These are phyloP conservation scores for Boletus sp. DNA, from an alignment of 1,284 basidiomycete species.

Conservation along the genomic window DNA sequence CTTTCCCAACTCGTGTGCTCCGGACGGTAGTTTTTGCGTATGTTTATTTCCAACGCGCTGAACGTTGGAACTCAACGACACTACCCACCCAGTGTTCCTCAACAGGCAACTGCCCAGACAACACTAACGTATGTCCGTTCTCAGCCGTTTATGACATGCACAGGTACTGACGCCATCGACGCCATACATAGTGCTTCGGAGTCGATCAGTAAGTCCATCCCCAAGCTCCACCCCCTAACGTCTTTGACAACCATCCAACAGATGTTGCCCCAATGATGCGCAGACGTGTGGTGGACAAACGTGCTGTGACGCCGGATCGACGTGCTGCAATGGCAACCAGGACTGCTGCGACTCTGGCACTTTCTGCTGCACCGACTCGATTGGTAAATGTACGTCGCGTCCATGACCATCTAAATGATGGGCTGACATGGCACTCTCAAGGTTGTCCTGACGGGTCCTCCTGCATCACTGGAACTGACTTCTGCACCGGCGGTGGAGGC, in stretches of 20 bases:
- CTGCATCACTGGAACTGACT: conserved; percentile 5
- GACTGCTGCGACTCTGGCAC: conserved; percentile 12
- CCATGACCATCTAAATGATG: not conserved
- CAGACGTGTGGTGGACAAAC: conserved; percentile 10
- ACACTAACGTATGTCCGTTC: conserved; percentile 16
- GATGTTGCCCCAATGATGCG: conserved; percentile 12
- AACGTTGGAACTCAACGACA: not conserved
- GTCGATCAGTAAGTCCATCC: conserved; percentile 1
- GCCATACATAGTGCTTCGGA: conserved; percentile 12
- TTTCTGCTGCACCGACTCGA: conserved; percentile 20
- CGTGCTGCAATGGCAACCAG: conserved; percentile 9
- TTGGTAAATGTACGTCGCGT: conserved; percentile 21
- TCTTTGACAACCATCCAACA: not conserved
- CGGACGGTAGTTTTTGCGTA: conserved; percentile 23
- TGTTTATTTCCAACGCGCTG: not conserved
- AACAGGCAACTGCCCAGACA: conserved; percentile 14
- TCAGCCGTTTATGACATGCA: not conserved
- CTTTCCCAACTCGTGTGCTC: conserved; percentile 20
- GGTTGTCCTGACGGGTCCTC: conserved; percentile 17
- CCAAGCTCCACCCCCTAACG: not conserved
- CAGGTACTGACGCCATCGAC: conserved; percentile 1
- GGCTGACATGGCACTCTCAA: conserved; percentile 10
- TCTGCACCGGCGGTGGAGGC: conserved; percentile 1
- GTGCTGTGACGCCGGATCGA: conserved; percentile 10
- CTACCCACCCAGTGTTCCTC: conserved; percentile 15